Evolutionary conservation across 371 early-diverging fungal genomes (phyloP).

Genomic region (Syncephalastrum monosporum): DNA sequence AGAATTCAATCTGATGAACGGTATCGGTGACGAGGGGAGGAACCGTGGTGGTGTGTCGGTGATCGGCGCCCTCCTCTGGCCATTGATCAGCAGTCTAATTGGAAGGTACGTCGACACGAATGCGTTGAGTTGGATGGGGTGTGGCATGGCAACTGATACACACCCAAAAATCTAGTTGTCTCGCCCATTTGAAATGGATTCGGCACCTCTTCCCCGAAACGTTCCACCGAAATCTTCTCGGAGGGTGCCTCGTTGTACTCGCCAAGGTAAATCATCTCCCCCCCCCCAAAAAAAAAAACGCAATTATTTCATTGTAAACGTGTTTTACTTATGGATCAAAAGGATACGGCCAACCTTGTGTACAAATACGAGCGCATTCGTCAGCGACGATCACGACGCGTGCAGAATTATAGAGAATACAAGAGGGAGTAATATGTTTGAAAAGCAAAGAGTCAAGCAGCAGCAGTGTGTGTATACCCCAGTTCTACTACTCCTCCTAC

Average conservation of each 20-base stretch:
- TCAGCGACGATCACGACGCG: slow-evolving; percentile 42
- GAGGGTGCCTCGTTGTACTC: slow-evolving; percentile 65
- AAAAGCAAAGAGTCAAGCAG: no score
- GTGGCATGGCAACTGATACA: background rate
- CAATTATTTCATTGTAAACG: no score
- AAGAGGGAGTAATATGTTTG: no score
- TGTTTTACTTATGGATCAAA: background rate
- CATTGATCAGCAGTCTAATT: slow-evolving; percentile 40
- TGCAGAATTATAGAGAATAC: slow-evolving; percentile 27
- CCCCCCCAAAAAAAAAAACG: no score
- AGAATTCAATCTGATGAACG: no score
- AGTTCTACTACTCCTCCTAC: no score
- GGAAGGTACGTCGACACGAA: slow-evolving; percentile 30
- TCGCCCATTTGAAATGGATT: slow-evolving; percentile 47
- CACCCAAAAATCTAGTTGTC: slow-evolving; percentile 29
- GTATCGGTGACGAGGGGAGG: slow-evolving; percentile 7
- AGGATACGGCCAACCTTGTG: slow-evolving; percentile 41
- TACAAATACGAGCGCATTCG: slow-evolving; percentile 44
- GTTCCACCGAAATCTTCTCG: slow-evolving; percentile 59
- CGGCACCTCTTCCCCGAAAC: slow-evolving; percentile 53
- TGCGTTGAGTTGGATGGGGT: background rate
- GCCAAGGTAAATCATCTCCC: slow-evolving; percentile 37
- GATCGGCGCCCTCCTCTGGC: slow-evolving; percentile 56
- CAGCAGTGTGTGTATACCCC: no score
- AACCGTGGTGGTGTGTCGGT: slow-evolving; percentile 37